Conservation (phyloP, 2,329 filamentous ascomycete genomes). For the Diaporthe humulicola region DNA sequence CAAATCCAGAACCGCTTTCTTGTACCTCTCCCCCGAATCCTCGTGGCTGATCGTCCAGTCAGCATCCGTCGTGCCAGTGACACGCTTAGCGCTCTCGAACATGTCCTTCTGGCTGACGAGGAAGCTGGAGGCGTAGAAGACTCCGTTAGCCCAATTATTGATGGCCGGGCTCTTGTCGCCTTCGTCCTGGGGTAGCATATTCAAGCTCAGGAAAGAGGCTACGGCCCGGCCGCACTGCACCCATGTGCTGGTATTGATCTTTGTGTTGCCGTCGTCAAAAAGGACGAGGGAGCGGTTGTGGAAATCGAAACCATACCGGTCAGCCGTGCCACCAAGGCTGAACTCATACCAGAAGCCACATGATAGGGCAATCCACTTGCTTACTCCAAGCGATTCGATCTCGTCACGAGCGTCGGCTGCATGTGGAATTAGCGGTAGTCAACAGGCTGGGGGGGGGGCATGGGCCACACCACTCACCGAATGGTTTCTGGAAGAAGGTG, state of each 20-base stretch:
- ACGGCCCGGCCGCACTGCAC: slow-evolving; percentile 59
- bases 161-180: slow-evolving; percentile 37
- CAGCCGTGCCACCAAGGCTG: slow-evolving; percentile 52
- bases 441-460: not conserved
- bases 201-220: slow-evolving; percentile 60
- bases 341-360: slow-evolving; percentile 68
- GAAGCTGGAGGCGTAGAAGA: slow-evolving; percentile 69
- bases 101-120: slow-evolving; percentile 73
- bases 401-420: slow-evolving; percentile 45
- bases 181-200: slow-evolving; percentile 45
- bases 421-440: not conserved
- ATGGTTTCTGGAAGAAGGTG: not conserved
- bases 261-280: slow-evolving; percentile 69
- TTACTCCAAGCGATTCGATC: slow-evolving; percentile 53
- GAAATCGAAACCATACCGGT: slow-evolving; percentile 47
- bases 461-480: slow-evolving; percentile 41
- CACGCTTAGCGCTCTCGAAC: slow-evolving; percentile 70
- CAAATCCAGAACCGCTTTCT: slow-evolving; percentile 60
- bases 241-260: slow-evolving; percentile 71
- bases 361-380: slow-evolving; percentile 49
- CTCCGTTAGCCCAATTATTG: slow-evolving; percentile 54
- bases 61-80: slow-evolving; percentile 66
- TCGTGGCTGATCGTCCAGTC: slow-evolving; percentile 73
- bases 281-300: slow-evolving; percentile 45
- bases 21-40: slow-evolving; percentile 59